Evolutionary conservation across 768 basidiomycete species (phyloP).

Genomic region (Suillus lakei): DNA sequence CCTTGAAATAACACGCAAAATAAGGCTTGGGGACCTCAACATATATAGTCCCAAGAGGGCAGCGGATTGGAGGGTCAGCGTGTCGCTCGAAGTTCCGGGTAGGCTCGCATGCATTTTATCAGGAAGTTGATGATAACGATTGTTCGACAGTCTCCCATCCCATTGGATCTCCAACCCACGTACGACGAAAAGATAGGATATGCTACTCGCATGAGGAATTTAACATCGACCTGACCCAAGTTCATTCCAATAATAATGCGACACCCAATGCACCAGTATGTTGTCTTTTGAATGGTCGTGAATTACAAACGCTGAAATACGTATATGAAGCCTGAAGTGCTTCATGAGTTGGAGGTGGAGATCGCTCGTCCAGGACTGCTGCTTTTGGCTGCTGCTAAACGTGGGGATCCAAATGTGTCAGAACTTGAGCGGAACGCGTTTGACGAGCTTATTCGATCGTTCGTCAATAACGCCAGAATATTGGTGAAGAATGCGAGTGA

Average conservation of each 20-base stretch:
- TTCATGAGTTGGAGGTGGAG: constrained; percentile 94
- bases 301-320: not conserved
- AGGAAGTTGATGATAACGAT: constrained; percentile 1
- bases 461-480: constrained; percentile 93
- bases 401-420: constrained; percentile 59
- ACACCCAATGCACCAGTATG: constrained; percentile 56
- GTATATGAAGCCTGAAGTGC: constrained; percentile 51
- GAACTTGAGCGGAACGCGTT: constrained; percentile 77
- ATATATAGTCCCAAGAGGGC: constrained; percentile 79
- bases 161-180: constrained; percentile 59
- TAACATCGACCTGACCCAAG: constrained; percentile 92
- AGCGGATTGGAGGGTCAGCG: constrained; percentile 93
- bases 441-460: constrained; percentile 89
- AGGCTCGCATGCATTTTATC: constrained; percentile 29
- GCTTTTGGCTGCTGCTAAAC: constrained; percentile 70
- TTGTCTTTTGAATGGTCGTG: constrained; percentile 12
- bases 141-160: constrained; percentile 62
- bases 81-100: constrained; percentile 92
- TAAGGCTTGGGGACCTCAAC: constrained; percentile 86
- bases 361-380: constrained; percentile 73
- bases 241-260: constrained; percentile 53
- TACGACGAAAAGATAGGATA: constrained; percentile 86
- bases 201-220: constrained; percentile 95
- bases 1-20: constrained; percentile 74
- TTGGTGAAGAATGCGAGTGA: constrained; percentile 76